phyloP scores from a whole-genome alignment of 257 asterid genomes.

The Scutellaria minor region DNA sequence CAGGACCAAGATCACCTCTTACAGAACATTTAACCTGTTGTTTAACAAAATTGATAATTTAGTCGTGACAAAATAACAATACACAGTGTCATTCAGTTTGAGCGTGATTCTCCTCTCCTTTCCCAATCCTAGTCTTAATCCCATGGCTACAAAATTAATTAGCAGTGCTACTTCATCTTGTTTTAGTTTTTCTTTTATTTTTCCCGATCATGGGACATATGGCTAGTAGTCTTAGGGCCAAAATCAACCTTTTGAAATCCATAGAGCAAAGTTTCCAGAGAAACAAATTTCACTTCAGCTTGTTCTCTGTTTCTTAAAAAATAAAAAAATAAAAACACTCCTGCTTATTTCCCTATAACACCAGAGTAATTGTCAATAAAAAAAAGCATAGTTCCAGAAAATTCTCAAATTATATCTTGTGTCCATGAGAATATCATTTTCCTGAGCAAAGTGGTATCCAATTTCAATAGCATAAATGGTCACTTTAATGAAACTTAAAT shows the following conservation, averaged over 20 bases:
- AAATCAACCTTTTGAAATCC: neutral
- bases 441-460: too few species aligned
- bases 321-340: neutral
- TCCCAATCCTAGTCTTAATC: neutral
- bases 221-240: neutral
- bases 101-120: neutral
- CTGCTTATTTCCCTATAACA: neutral
- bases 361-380: neutral
- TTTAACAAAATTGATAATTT: slow-evolving; percentile 7
- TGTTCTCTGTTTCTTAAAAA: slow-evolving; percentile 8
- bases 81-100: slow-evolving; percentile 1
- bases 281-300: neutral
- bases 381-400: neutral
- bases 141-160: too few species aligned
- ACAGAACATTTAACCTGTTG: slow-evolving; percentile 78
- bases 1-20: slow-evolving; percentile 86
- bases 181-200: neutral
- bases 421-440: too few species aligned
- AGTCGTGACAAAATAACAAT: slow-evolving; percentile 8
- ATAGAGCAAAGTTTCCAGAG: neutral
- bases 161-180: neutral
- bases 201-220: neutral
- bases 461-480: too few species aligned
- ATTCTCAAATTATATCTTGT: neutral
- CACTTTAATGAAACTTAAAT: neutral